phyloP scores from a whole-genome alignment of 2,329 filamentous ascomycete species.

The Nothophoma quercina region DNA sequence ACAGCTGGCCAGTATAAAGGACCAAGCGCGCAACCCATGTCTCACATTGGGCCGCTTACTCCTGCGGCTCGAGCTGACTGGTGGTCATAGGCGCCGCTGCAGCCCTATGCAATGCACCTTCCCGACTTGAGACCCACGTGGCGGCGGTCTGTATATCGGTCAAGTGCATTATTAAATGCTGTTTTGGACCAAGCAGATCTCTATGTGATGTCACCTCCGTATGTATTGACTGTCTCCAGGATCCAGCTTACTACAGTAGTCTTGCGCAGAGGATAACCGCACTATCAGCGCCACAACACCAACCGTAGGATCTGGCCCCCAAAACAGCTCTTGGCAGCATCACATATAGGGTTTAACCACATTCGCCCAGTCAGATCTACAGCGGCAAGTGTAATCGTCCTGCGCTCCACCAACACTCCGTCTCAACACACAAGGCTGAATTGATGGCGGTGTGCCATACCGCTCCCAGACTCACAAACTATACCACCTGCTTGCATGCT shows the following conservation, averaged over 20 bases:
- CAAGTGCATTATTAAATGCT: neutral
- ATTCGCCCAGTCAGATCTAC: constrained; percentile 5
- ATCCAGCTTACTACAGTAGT: neutral
- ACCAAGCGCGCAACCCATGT: neutral
- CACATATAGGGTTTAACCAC: neutral
- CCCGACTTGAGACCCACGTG: constrained; percentile 12
- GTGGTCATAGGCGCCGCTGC: constrained; percentile 1
- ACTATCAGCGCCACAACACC: neutral
- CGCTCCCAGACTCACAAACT: neutral
- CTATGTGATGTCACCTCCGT: neutral
- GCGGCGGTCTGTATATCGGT: constrained; percentile 8
- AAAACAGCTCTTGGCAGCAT: neutral
- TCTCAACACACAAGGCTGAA: constrained; percentile 1
- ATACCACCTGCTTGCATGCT: neutral
- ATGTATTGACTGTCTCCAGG: neutral
- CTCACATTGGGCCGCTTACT: constrained; percentile 10
- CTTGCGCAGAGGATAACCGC: neutral
- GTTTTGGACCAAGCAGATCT: neutral
- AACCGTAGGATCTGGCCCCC: neutral
- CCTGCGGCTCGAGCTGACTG: constrained; percentile 8
- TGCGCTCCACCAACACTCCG: neutral
- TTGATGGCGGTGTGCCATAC: constrained; percentile 15
- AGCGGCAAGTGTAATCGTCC: neutral
- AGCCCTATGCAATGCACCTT: constrained; percentile 19
- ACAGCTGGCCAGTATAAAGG: neutral